These are phyloP conservation scores for Hanseniaspora meyeri DNA, from an alignment of 805 yeast species.

Conservation along the genomic window DNA sequence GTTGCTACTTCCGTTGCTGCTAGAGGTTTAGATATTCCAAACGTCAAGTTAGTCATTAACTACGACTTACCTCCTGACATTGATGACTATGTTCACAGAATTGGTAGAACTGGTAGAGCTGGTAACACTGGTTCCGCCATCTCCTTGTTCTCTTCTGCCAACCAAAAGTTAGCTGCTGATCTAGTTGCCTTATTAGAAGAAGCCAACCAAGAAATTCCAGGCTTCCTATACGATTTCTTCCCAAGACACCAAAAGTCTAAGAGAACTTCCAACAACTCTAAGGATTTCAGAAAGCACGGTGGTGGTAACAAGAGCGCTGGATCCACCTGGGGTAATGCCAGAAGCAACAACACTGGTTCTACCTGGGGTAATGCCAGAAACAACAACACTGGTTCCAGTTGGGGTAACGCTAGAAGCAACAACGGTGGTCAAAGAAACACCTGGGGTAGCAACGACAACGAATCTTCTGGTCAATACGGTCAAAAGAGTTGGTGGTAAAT, in stretches of 20 bases:
- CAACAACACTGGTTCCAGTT: slow-evolving; percentile 17
- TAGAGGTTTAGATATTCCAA: slow-evolving; percentile 99
- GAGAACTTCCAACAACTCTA: slow-evolving; percentile 37
- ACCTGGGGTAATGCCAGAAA: slow-evolving; percentile 25
- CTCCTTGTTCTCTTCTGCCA: slow-evolving; percentile 94
- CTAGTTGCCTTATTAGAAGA: slow-evolving; percentile 76
- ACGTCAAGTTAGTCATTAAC: slow-evolving; percentile 94
- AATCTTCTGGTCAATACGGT: slow-evolving; percentile 18
- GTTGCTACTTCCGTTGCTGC: slow-evolving; percentile 99
- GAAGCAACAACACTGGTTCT: slow-evolving; percentile 29
- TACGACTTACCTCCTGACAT: slow-evolving; percentile 93
- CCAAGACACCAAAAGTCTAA: slow-evolving; percentile 62
- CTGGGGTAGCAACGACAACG: slow-evolving; percentile 24
- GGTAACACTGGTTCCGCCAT: slow-evolving; percentile 98
- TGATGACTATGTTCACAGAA: slow-evolving; percentile 98
- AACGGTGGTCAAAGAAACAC: slow-evolving; percentile 24
- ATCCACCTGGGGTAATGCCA: slow-evolving; percentile 26
- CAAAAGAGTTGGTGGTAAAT: slow-evolving; percentile 14
- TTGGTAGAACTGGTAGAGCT: slow-evolving; percentile 99
- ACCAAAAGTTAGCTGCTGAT: slow-evolving; percentile 78
- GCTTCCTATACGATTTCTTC: slow-evolving; percentile 64
- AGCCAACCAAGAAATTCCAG: slow-evolving; percentile 96
- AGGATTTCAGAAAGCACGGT: slow-evolving; percentile 41
- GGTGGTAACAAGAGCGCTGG: slow-evolving; percentile 17
- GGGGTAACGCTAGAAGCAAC: slow-evolving; percentile 18